A percentile compares a stretch with the other conserved stretches of the same genome.
phyloP scores from a whole-genome alignment of 208 protist genomes.

The Leishmania arabica region DNA sequence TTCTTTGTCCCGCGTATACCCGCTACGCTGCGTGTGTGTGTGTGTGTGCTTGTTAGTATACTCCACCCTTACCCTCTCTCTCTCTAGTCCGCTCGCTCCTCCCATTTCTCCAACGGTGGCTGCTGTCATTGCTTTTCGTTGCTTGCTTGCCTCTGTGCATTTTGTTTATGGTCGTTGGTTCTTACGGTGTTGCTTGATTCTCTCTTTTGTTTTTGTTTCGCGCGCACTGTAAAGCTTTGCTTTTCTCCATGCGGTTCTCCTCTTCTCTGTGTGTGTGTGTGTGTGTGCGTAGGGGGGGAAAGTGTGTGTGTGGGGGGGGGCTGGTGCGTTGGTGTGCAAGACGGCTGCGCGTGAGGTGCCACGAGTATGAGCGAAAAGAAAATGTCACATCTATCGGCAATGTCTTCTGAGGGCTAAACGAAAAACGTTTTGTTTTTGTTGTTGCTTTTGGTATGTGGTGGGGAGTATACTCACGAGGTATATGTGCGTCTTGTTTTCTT shows the following conservation, averaged over 20 bases:
- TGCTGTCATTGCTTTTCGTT: neutral
- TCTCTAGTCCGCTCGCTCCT: neutral
- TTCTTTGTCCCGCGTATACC: neutral
- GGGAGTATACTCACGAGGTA: neutral
- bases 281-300: neutral
- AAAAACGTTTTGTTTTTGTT: no score
- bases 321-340: neutral
- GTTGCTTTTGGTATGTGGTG: no score
- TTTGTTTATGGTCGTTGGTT: neutral
- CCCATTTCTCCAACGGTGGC: no score
- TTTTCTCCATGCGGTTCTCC: neutral
- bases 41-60: neutral
- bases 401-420: no score
- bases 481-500: neutral
- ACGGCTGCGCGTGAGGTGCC: neutral
- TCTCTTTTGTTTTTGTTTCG: neutral
- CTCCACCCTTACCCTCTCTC: neutral
- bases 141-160: neutral
- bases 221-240: neutral
- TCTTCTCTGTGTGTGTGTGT: neutral
- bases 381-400: no score
- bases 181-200: neutral
- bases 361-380: neutral
- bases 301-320: neutral
- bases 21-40: neutral